Conservation (phyloP, 2,329 filamentous ascomycete genomes). For the Fusarium decemcellulare region DNA sequence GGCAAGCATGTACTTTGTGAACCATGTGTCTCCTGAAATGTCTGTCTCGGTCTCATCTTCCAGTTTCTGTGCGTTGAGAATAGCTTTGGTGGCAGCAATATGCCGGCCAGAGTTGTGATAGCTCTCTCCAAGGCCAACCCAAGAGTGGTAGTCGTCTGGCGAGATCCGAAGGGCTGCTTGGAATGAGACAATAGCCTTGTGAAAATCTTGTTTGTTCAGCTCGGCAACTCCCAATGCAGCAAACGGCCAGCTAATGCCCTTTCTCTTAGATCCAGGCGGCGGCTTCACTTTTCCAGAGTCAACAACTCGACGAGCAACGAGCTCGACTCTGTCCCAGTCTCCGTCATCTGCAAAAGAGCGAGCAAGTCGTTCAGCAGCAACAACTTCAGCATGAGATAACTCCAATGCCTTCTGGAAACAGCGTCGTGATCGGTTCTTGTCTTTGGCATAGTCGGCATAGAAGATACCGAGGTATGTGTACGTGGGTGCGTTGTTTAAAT, state of each 20-base stretch:
- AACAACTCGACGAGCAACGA: slow-evolving; percentile 90
- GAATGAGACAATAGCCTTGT: slow-evolving; percentile 91
- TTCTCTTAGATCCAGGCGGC: slow-evolving; percentile 92
- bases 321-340: slow-evolving; percentile 97
- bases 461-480: slow-evolving; percentile 93
- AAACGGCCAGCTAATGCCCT: slow-evolving; percentile 95
- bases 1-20: slow-evolving; percentile 95
- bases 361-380: slow-evolving; percentile 89
- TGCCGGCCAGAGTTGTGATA: slow-evolving; percentile 95
- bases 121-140: slow-evolving; percentile 96
- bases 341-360: slow-evolving; percentile 88
- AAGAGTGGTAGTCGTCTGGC: slow-evolving; percentile 92
- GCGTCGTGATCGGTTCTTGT: slow-evolving; percentile 87
- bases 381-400: slow-evolving; percentile 86
- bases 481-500: slow-evolving; percentile 89
- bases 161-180: slow-evolving; percentile 88
- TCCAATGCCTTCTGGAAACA: slow-evolving; percentile 98
- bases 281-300: slow-evolving; percentile 95
- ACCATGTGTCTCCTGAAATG: slow-evolving; percentile 83
- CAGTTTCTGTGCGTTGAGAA: slow-evolving; percentile 85
- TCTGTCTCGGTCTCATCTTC: slow-evolving; percentile 70
- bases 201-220: slow-evolving; percentile 92
- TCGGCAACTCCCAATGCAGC: slow-evolving; percentile 94
- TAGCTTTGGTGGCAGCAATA: slow-evolving; percentile 93
- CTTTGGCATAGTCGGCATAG: slow-evolving; percentile 91